Evolutionary conservation across 768 basidiomycete species (phyloP).

Genomic region (Lactarius evosmus): DNA sequence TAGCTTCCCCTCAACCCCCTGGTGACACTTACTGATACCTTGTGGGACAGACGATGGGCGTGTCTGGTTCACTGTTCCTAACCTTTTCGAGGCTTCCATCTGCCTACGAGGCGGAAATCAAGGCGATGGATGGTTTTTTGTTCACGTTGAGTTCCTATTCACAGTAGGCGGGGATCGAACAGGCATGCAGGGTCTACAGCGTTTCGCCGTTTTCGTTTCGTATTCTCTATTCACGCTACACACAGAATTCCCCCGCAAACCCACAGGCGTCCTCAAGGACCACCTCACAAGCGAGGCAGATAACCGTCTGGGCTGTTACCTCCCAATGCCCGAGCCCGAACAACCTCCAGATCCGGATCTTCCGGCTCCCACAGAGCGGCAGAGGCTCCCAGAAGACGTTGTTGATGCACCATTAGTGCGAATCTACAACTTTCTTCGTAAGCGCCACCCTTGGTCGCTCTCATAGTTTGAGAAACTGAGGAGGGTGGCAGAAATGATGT

Average conservation of each 20-base stretch:
- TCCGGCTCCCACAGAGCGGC: constrained; percentile 38
- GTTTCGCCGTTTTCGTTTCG: not conserved
- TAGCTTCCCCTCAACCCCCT: constrained; percentile 28
- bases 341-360: constrained; percentile 38
- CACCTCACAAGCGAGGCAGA: constrained; percentile 75
- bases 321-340: constrained; percentile 40
- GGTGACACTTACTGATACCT: constrained; percentile 23
- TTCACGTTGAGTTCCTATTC: constrained; percentile 71
- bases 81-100: constrained; percentile 70
- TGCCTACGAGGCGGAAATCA: constrained; percentile 68
- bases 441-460: constrained; percentile 33
- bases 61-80: constrained; percentile 68
- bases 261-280: constrained; percentile 57
- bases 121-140: constrained; percentile 84
- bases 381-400: constrained; percentile 54
- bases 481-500: constrained; percentile 70
- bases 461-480: constrained; percentile 19
- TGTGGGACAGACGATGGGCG: constrained; percentile 62
- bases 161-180: constrained; percentile 71
- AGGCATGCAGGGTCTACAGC: constrained; percentile 58
- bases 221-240: constrained; percentile 1
- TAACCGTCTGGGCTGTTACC: constrained; percentile 60
- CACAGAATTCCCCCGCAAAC: constrained; percentile 71
- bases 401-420: constrained; percentile 83
- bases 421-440: constrained; percentile 86